phyloP scores from a whole-genome alignment of 2,329 filamentous ascomycete species.

The Pseudocercospora ulei region DNA sequence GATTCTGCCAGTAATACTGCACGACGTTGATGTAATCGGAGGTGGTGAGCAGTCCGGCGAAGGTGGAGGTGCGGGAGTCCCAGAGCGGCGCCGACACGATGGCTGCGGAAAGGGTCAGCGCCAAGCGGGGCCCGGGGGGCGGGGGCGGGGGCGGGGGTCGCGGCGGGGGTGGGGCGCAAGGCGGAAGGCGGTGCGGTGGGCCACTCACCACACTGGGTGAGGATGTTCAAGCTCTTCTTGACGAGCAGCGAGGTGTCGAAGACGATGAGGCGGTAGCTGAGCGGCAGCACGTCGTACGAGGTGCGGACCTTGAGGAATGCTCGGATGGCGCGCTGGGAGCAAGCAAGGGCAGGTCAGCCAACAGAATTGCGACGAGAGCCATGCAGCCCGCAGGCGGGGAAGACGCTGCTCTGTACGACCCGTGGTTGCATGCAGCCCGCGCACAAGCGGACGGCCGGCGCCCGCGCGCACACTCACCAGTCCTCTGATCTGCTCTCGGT shows the following conservation, averaged over 20 bases:
- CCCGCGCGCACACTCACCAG: constrained; percentile 58
- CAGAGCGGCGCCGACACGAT: constrained; percentile 96
- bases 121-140: too few relatives aligned
- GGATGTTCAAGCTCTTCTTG: constrained; percentile 90
- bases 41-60: constrained; percentile 86
- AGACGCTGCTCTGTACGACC: neutral
- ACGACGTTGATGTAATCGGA: constrained; percentile 98
- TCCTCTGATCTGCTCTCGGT: constrained; percentile 68
- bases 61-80: constrained; percentile 87
- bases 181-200: too few relatives aligned
- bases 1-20: constrained; percentile 97
- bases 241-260: constrained; percentile 92
- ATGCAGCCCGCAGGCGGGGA: too few relatives aligned
- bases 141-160: neutral
- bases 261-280: constrained; percentile 90
- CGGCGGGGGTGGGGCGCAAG: neutral
- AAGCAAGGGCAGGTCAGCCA: constrained; percentile 7
- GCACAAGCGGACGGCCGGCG: constrained; percentile 11
- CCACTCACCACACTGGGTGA: constrained; percentile 79
- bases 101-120: constrained; percentile 49
- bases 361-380: neutral
- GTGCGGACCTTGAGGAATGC: constrained; percentile 93
- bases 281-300: constrained; percentile 92
- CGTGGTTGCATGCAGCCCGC: neutral
- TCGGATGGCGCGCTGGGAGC: constrained; percentile 67